phyloP scores from a whole-genome alignment of 1,284 basidiomycete species.

The Marasmius sp. region DNA sequence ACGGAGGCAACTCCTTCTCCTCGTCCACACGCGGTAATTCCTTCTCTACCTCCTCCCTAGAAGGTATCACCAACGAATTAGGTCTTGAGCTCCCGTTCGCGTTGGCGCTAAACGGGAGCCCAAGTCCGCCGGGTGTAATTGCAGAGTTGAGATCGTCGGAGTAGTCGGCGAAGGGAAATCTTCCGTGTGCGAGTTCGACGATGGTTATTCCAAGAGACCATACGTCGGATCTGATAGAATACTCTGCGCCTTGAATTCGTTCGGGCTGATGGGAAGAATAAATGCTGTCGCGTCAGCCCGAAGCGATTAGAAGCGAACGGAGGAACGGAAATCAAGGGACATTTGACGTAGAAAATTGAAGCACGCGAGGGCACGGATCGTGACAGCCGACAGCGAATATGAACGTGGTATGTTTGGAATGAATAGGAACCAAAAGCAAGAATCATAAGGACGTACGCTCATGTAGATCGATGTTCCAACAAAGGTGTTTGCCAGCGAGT shows the following conservation, averaged over 20 bases:
- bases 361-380: too few relatives aligned
- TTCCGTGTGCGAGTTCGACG: slow-evolving; percentile 89
- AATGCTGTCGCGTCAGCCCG: neutral
- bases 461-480: slow-evolving; percentile 99
- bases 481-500: slow-evolving; percentile 98
- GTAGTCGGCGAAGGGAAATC: slow-evolving; percentile 85
- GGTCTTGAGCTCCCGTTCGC: neutral
- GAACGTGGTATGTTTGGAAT: slow-evolving; percentile 3
- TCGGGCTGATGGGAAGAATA: slow-evolving; percentile 68
- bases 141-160: slow-evolving; percentile 57
- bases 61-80: neutral
- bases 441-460: slow-evolving; percentile 71
- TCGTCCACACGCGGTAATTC: neutral
- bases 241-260: slow-evolving; percentile 96
- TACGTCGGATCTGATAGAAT: slow-evolving; percentile 96
- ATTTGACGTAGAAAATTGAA: too few relatives aligned
- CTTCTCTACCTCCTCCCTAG: neutral
- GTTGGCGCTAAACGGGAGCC: neutral
- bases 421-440: neutral
- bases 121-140: slow-evolving; percentile 50
- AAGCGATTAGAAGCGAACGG: too few relatives aligned
- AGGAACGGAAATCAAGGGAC: too few relatives aligned
- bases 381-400: too few relatives aligned
- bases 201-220: slow-evolving; percentile 96
- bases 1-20: slow-evolving; percentile 1